Evolutionary conservation across 768 basidiomycete genomes (phyloP).

Genomic region (Suillus weaverae): DNA sequence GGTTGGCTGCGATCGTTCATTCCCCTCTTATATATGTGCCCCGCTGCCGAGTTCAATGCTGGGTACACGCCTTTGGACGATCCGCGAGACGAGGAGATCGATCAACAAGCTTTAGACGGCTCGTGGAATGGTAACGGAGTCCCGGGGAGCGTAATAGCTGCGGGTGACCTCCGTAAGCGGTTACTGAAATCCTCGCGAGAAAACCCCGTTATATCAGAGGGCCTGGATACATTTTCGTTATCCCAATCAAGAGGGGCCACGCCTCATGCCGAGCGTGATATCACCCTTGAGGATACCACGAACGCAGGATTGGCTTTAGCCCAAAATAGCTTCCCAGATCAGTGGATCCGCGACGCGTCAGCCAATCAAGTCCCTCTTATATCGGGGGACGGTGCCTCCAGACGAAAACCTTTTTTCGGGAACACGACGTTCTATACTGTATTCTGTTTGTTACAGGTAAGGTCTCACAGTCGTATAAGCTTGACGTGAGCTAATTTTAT

Average conservation of each 20-base stretch:
- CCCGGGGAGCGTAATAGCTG: constrained; percentile 49
- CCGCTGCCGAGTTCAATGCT: constrained; percentile 64
- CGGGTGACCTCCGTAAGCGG: constrained; percentile 76
- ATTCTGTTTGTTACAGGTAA: constrained; percentile 83
- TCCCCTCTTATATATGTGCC: constrained; percentile 75
- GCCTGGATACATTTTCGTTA: constrained; percentile 31
- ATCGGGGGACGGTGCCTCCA: constrained; percentile 31
- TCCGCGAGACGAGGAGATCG: constrained; percentile 37
- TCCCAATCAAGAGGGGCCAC: constrained; percentile 17
- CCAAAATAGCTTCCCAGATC: constrained; percentile 38
- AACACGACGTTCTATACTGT: constrained; percentile 94
- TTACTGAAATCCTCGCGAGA: constrained; percentile 76
- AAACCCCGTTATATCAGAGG: constrained; percentile 38
- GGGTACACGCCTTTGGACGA: constrained; percentile 58
- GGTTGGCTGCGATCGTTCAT: constrained; percentile 82
- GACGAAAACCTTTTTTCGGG: constrained; percentile 72
- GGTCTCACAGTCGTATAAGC: constrained; percentile 9
- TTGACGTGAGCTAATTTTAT: constrained; percentile 10
- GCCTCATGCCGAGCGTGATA: constrained; percentile 11
- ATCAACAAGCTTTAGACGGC: constrained; percentile 25
- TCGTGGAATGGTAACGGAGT: constrained; percentile 33
- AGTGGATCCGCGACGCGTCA: constrained; percentile 61
- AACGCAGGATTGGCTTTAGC: not conserved
- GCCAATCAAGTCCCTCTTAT: constrained; percentile 23
- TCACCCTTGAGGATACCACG: constrained; percentile 1